phyloP scores from a whole-genome alignment of 2,329 filamentous ascomycete genomes.

The Orbilia javanica region DNA sequence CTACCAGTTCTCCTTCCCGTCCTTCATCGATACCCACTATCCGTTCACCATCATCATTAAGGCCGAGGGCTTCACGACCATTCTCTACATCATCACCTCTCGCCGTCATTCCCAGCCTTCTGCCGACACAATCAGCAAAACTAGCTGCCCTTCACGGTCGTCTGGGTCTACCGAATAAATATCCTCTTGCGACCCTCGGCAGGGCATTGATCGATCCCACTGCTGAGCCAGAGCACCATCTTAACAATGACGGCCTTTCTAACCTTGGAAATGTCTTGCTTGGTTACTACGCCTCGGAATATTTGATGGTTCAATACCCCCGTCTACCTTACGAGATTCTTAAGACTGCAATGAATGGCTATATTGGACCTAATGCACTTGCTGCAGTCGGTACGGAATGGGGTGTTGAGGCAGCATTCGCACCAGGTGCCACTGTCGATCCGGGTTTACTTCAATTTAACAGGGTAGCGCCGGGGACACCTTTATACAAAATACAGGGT shows the following conservation, averaged over 20 bases:
- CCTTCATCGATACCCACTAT: conserved; percentile 16
- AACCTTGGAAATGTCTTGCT: conserved; percentile 85
- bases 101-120: conserved; percentile 30
- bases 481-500: conserved; percentile 22
- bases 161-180: conserved; percentile 81
- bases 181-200: conserved; percentile 87
- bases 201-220: conserved; percentile 86
- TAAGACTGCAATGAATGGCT: conserved; percentile 87
- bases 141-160: conserved; percentile 92
- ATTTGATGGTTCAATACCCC: conserved; percentile 87
- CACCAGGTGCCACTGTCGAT: conserved; percentile 90
- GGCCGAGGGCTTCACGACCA: conserved; percentile 9
- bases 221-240: conserved; percentile 80
- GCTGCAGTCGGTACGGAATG: conserved; percentile 82
- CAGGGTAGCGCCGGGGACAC: conserved; percentile 57
- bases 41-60: conserved; percentile 14
- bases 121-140: conserved; percentile 76
- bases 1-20: conserved; percentile 12
- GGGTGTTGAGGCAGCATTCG: conserved; percentile 90
- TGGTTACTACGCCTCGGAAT: conserved; percentile 89
- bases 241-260: conserved; percentile 89
- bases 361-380: conserved; percentile 80
- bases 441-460: conserved; percentile 86
- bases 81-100: conserved; percentile 47
- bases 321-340: conserved; percentile 89